Conservation (phyloP, 163 green algal genomes). For the Prototheca stagnorum region DNA sequence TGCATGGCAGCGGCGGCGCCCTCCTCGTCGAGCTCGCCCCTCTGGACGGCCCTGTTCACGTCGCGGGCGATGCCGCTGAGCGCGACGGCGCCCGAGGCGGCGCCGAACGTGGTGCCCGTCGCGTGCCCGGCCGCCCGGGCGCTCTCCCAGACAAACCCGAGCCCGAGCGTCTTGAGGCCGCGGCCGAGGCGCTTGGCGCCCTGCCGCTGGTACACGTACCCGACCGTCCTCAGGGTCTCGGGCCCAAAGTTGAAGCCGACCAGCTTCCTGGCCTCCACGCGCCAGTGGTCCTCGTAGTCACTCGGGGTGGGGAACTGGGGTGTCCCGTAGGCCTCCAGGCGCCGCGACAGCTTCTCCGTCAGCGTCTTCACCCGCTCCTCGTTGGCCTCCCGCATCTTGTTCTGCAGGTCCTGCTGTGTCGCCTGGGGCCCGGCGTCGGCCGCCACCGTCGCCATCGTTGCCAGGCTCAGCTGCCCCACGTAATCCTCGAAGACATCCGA, state of each 20-base stretch:
- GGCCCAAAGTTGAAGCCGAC: conserved; percentile 20
- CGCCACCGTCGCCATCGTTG: conserved; percentile 31
- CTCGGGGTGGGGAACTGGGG: too few species aligned
- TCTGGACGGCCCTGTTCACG: conserved; percentile 13
- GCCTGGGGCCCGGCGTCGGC: conserved; percentile 21
- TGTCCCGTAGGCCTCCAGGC: conserved; percentile 13
- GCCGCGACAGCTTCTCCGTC: conserved; percentile 11
- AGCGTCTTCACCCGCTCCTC: conserved; percentile 24
- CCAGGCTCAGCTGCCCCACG: conserved; percentile 40
- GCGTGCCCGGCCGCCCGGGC: too few species aligned
- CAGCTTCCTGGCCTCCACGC: conserved; percentile 14
- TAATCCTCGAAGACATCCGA: conserved; percentile 43
- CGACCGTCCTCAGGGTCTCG: conserved; percentile 16
- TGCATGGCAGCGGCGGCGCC: conserved; percentile 4
- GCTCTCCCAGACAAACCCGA: too few species aligned
- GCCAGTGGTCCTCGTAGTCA: background rate
- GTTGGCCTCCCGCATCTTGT: conserved; percentile 26
- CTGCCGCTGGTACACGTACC: conserved; percentile 17
- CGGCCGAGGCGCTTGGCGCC: conserved; percentile 19
- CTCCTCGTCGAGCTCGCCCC: conserved; percentile 4
- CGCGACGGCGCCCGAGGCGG: conserved; percentile 6
- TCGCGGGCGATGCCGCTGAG: conserved; percentile 6
- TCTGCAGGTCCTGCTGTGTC: conserved; percentile 28
- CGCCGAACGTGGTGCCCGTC: too few species aligned
- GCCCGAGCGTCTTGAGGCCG: conserved; percentile 17